Evolutionary conservation across 148 eudicot species (phyloP).

Genomic region (Rhododendron mucronatum): DNA sequence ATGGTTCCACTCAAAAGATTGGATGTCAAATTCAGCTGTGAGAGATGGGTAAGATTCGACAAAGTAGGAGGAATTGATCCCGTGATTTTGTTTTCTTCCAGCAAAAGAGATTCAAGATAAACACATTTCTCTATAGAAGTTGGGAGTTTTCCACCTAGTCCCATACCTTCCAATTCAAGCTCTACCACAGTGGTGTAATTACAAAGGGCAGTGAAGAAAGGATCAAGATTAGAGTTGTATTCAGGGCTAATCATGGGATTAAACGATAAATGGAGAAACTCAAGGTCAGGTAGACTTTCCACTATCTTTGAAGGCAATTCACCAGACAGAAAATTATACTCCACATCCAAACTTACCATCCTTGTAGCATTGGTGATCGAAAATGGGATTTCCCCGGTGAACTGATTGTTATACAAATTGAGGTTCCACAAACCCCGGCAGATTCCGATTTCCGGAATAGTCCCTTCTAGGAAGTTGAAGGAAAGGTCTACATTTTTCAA

Average conservation of each 20-base stretch:
- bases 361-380: conserved; percentile 26
- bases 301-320: conserved; percentile 30
- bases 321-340: conserved; percentile 23
- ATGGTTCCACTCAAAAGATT: conserved; percentile 28
- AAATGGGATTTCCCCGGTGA: conserved; percentile 25
- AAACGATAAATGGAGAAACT: conserved; percentile 24
- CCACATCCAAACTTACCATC: conserved; percentile 25
- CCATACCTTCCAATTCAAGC: conserved; percentile 32
- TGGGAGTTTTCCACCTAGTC: conserved; percentile 28
- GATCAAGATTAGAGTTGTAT: conserved; percentile 31
- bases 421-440: conserved; percentile 22
- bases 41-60: conserved; percentile 17
- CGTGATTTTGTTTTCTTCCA: conserved; percentile 24
- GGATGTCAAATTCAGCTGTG: conserved; percentile 24
- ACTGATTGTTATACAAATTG: conserved; percentile 22
- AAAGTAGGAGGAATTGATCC: conserved; percentile 32
- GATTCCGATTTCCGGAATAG: conserved; percentile 30
- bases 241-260: conserved; percentile 28
- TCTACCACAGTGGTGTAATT: conserved; percentile 18
- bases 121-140: conserved; percentile 16
- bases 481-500: conserved; percentile 30
- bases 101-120: background rate
- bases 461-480: conserved; percentile 20
- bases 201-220: conserved; percentile 27
- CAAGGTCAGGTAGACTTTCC: conserved; percentile 10